Evolutionary conservation across 2,329 filamentous ascomycete species (phyloP).

Genomic region (Allantophomopsis lycopodina): DNA sequence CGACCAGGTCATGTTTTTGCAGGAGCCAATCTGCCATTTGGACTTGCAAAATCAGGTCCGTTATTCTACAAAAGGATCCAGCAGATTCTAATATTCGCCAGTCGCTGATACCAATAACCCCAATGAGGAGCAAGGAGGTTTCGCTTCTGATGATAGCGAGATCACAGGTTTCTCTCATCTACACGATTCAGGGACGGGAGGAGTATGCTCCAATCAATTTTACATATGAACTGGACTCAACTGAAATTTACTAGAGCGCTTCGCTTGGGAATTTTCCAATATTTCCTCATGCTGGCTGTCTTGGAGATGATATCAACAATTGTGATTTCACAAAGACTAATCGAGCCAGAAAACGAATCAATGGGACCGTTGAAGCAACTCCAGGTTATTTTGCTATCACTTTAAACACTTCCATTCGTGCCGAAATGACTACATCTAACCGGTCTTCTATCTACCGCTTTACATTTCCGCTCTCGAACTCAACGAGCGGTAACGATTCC

Average conservation of each 20-base stretch:
- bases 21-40: constrained; percentile 38
- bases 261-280: constrained; percentile 63
- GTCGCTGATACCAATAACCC: constrained; percentile 35
- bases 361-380: constrained; percentile 36
- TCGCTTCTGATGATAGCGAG: constrained; percentile 30
- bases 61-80: neutral
- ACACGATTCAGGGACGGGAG: constrained; percentile 31
- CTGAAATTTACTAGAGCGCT: constrained; percentile 19
- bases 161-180: constrained; percentile 19
- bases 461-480: constrained; percentile 32
- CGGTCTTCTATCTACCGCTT: constrained; percentile 54
- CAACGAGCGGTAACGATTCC: constrained; percentile 4
- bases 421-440: constrained; percentile 56
- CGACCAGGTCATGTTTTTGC: constrained; percentile 34
- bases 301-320: constrained; percentile 42
- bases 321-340: constrained; percentile 43
- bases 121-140: constrained; percentile 40
- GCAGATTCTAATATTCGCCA: constrained; percentile 24
- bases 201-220: constrained; percentile 7
- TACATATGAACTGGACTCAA: neutral
- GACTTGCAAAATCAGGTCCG: constrained; percentile 11
- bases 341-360: constrained; percentile 24
- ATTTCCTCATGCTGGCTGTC: constrained; percentile 51
- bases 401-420: constrained; percentile 39
- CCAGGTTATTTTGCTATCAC: constrained; percentile 55